Conservation (phyloP, 1,139 yeast species). For the Pichia sp. region DNA sequence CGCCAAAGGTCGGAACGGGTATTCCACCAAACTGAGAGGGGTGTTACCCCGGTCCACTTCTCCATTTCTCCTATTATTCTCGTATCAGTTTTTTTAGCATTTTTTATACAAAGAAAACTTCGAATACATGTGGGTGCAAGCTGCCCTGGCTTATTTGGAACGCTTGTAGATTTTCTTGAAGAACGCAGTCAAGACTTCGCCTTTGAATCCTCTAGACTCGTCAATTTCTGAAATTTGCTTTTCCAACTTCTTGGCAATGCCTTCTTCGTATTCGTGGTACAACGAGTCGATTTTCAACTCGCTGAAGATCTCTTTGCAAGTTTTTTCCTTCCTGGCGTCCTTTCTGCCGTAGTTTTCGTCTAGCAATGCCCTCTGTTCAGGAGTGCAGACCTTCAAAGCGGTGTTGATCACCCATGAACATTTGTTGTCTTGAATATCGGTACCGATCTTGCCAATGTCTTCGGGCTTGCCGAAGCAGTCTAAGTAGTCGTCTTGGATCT, state of each 20-base stretch:
- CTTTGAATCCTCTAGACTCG: constrained; percentile 89
- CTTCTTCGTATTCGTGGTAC: constrained; percentile 81
- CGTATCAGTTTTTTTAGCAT: neutral
- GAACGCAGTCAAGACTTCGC: constrained; percentile 76
- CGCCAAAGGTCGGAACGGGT: constrained; percentile 33
- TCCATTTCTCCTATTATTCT: neutral
- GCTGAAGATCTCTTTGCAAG: constrained; percentile 68
- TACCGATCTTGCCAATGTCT: constrained; percentile 97
- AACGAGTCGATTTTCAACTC: constrained; percentile 68
- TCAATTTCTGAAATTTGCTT: constrained; percentile 66
- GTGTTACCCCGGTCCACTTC: neutral
- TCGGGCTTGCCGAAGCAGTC: constrained; percentile 98
- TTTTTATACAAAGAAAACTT: neutral
- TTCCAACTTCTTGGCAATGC: constrained; percentile 60
- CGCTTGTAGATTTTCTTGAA: constrained; percentile 92
- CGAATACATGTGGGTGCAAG: neutral
- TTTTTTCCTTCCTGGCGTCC: constrained; percentile 62
- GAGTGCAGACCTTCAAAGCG: constrained; percentile 73
- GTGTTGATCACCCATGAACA: constrained; percentile 97
- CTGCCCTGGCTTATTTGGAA: constrained; percentile 51
- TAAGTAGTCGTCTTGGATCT: constrained; percentile 94
- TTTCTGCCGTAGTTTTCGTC: constrained; percentile 90
- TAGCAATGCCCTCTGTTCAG: constrained; percentile 76
- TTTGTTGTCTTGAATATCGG: constrained; percentile 97
- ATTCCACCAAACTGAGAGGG: constrained; percentile 8